phyloP scores from a whole-genome alignment of 441 rosid species.

The Daphne laureola region DNA sequence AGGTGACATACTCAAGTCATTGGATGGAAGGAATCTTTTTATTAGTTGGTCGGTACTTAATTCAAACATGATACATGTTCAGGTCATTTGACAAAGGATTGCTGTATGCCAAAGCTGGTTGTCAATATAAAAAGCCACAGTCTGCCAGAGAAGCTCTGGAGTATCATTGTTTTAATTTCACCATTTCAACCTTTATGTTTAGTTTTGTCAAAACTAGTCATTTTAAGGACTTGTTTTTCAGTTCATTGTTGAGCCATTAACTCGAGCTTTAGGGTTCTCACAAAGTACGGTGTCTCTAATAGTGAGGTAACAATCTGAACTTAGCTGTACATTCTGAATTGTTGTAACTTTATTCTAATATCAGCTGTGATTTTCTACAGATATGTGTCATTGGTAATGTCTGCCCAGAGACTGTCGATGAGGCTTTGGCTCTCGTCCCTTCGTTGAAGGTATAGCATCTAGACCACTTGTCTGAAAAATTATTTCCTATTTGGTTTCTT shows the following conservation, averaged over 20 bases:
- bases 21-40: conserved; percentile 2
- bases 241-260: conserved; percentile 33
- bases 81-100: conserved; percentile 71
- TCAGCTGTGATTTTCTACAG: conserved; percentile 28
- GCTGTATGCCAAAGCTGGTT: conserved; percentile 41
- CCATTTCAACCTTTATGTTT: conserved; percentile 3
- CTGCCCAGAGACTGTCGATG: conserved; percentile 64
- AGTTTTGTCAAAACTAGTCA: conserved; percentile 1
- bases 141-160: conserved; percentile 55
- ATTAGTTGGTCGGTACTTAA: background rate
- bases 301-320: conserved; percentile 54
- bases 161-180: conserved; percentile 47
- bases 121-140: conserved; percentile 42
- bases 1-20: conserved; percentile 21
- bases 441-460: conserved; percentile 50
- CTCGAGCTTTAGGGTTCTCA: conserved; percentile 46
- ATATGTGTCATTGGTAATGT: conserved; percentile 50
- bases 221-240: conserved; percentile 4
- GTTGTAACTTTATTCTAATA: conserved; percentile 14
- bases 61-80: conserved; percentile 21
- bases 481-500: background rate
- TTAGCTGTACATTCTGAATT: conserved; percentile 6
- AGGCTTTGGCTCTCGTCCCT: conserved; percentile 64
- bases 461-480: background rate
- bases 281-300: conserved; percentile 44